Base-by-base conservation (phyloP, 331 rosid genomes). In the Malus hybrid region DNA sequence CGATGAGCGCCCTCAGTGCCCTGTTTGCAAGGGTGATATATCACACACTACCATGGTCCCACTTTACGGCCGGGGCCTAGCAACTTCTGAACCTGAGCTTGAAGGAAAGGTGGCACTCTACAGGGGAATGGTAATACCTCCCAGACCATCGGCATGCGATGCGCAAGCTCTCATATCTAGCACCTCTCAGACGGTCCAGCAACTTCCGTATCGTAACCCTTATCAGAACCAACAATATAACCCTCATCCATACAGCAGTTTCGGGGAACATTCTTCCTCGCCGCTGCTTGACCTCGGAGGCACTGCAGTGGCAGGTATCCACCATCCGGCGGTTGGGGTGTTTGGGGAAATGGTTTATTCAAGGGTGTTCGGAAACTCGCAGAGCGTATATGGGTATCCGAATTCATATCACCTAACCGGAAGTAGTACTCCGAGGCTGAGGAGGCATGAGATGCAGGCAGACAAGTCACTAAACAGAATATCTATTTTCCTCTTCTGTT, bases 371-470 rank as follows among this genome's bases (percentile, higher is more conserved):
- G 96, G 97, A 50, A 90, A 82, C 84, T 46, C 95, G 0, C 83
- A 86, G 50, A 87, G 86, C 71, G 67, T 80, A 70, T 80, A 87
- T 14, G 42, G 88, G 0, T 81, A 84, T 75, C 96, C 88, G 0
- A 88, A 89, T 78, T 83, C 97, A 8, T 85, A 90, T 69, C 86
- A 82, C 67, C 22, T 73, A 56, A 73, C 68, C 67, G 86, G 89
- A 36, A 79, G 77, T 73, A 79, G 82, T 52, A 84, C 80, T 63
- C 78, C 91, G 4, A 87, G 99, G 76, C 31, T 89, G 87, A 90
- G 97, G 81, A 92, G 96, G 83, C 96, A 80, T 20, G 96, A 92
- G 83, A 84, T 92, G 84, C 91, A 90, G 87, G 90, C 88, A 66
- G 87, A 89, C 28, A 95, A 92, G 77, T 95, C 88, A 10, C 80